A percentile compares a stretch with the other conserved stretches of the same genome.
Evolutionary conservation across 2,329 filamentous ascomycete genomes (phyloP).

Genomic region (Phyllosticta citrichinensis): DNA sequence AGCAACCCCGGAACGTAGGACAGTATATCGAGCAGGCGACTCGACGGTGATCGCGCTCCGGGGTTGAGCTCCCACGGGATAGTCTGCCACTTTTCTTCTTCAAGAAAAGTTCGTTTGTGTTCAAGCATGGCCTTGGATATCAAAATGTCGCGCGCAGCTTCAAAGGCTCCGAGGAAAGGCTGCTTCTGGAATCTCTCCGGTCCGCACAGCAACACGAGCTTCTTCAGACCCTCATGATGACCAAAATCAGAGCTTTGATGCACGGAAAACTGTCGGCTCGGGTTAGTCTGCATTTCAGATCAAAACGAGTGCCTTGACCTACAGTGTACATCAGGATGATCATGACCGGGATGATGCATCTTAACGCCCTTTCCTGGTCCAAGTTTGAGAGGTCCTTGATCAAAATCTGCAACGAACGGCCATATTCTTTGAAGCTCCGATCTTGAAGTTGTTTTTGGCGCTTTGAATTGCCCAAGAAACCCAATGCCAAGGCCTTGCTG

Average conservation of each 20-base stretch:
- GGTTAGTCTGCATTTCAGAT: background rate
- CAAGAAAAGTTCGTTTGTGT: constrained; percentile 11
- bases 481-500: constrained; percentile 11
- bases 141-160: constrained; percentile 11
- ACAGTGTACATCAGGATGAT: constrained; percentile 13
- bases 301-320: background rate
- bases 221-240: constrained; percentile 11
- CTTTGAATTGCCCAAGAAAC: constrained; percentile 12
- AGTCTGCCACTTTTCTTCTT: constrained; percentile 10
- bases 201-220: constrained; percentile 9
- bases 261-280: constrained; percentile 2
- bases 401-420: constrained; percentile 8
- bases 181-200: constrained; percentile 9
- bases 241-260: constrained; percentile 5
- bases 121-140: constrained; percentile 11
- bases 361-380: constrained; percentile 4
- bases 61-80: constrained; percentile 11
- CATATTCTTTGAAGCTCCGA: constrained; percentile 10
- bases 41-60: constrained; percentile 7
- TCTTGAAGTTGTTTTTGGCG: constrained; percentile 12
- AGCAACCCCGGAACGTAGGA: constrained; percentile 11
- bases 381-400: constrained; percentile 10
- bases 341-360: constrained; percentile 12
- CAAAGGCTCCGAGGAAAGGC: constrained; percentile 11
- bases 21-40: constrained; percentile 11